Conservation (phyloP, 2,329 filamentous ascomycete genomes). For the Stachybotrys echinatus region DNA sequence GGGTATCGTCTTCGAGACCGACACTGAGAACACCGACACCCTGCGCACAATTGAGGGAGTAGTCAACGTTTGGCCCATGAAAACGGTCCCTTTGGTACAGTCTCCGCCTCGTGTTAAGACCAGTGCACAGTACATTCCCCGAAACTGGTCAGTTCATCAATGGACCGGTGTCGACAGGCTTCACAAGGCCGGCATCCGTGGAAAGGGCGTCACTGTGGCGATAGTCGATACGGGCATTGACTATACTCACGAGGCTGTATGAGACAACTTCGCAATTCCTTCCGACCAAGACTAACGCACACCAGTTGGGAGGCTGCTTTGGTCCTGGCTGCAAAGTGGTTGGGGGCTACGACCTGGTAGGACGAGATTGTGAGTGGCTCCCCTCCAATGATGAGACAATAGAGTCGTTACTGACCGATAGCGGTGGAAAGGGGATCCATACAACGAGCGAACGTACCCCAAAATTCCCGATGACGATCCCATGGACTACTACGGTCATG, state of each 20-base stretch:
- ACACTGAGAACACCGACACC: slow-evolving; percentile 24
- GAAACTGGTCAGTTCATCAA: slow-evolving; percentile 28
- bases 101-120: background rate
- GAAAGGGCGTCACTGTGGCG: slow-evolving; percentile 30
- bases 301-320: slow-evolving; percentile 32
- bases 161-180: slow-evolving; percentile 33
- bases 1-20: slow-evolving; percentile 26
- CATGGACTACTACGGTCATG: slow-evolving; percentile 27
- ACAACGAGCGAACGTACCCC: slow-evolving; percentile 20
- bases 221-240: slow-evolving; percentile 35
- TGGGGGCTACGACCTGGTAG: slow-evolving; percentile 32
- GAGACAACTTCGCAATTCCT: background rate
- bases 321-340: slow-evolving; percentile 31
- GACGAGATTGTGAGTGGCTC: slow-evolving; percentile 20
- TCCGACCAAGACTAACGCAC: slow-evolving; percentile 3
- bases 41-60: slow-evolving; percentile 26
- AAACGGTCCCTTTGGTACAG: slow-evolving; percentile 12
- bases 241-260: slow-evolving; percentile 31
- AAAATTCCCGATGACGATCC: slow-evolving; percentile 28
- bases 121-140: background rate
- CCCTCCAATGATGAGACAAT: background rate
- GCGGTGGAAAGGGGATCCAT: slow-evolving; percentile 18
- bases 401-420: slow-evolving; percentile 9
- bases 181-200: slow-evolving; percentile 29
- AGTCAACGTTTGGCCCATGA: slow-evolving; percentile 29